Base-by-base conservation (phyloP, 805 yeast species). In the Metschnikowia borealis region DNA sequence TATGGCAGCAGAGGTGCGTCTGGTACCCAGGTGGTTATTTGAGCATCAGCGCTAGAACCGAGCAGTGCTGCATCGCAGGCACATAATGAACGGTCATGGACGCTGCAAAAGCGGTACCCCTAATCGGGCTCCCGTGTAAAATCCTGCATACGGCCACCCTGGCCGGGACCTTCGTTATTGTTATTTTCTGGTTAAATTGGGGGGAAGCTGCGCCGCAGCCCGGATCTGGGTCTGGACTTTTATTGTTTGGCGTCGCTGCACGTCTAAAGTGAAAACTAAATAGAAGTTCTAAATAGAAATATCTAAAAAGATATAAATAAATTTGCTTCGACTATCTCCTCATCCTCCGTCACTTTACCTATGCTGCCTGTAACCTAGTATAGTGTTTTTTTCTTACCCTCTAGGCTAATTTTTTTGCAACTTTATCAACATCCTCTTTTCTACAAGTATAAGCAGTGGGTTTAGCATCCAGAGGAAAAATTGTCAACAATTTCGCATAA, bases 11-110 rank as follows among this genome's bases (percentile, higher is more conserved):
- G 44, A 6, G 36, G 44, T 41, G 44, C 45, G 45, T 42, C 45
- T 14, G 15, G 32, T 42, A 42, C 45, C 45, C 45, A 20, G 31
- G 45, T 42, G 45, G 45, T 42, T 42, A 42, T 20, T 26, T 26
- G 29, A 26, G 11, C 29, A 26, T 26, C 29, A 8, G 29, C 29
- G 29, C 8, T 26, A 5, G 43, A 15, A 17, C 21, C 34, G 43
- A 42, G 45, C 38, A 17, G 44, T 31, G 45, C 45, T 10, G 45
- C 45, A 17, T 42, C 45, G 45, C 45, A 21, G 33, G 45, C 31
- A 18, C 23, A 41, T 32, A 18, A 18, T 32, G 20, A 29, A 20
- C 41, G 41, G 41, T 23, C 41, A 38, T 38, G 41, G 31, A n/a
- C 32, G 18, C 15, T 8, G 31, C 29, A 10, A 23, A n/a, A 21